Base-by-base conservation (phyloP, 495 filamentous ascomycete genomes). In the Hypoxylon rickii region DNA sequence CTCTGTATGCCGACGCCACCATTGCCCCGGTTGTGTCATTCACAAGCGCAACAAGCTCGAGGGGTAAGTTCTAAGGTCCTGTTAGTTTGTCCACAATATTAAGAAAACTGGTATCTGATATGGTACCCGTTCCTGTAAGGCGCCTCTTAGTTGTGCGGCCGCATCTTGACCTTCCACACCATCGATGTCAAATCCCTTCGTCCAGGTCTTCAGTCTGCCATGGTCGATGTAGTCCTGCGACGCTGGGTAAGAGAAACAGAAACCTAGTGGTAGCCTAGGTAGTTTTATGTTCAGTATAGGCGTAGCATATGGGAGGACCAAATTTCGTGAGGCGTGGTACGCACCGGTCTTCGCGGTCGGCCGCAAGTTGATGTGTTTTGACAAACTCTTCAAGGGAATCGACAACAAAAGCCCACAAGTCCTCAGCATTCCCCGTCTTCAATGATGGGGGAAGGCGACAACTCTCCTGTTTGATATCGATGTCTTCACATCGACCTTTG, bases 1-100 rank as follows among this genome's bases (percentile, higher is more conserved):
- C 95, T 32, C 95, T 97, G 76, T 98, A 98, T 17, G 88, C 83
- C 26, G 94, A 97, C 58, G 94, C 94, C 61, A 98, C 96, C n/a
- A 98, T 79, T n/a, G 94, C 97, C 65, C 94, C 94, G 24, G 93
- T 97, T 51, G 94, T 98, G 73, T 98, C 94, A 66, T 98, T 98
- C 73, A 97, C 92, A 58, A 98, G 74, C 34, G 94, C 95, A 18
- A 87, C 87, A 18, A 97, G 84, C 73, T 92, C 94, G 76, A 97
- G 95, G 17, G 94, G 94, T 16, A 97, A 83, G 89, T 86, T 93
- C 38, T 12, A 18, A 13, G 18, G 24, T 18, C 7, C 29, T 26
- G 43, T 63, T 7, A 63, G 50, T 20, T 41, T 19, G n/a, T 16
- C 29, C 2, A 12, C 13, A 57, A 40, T 11, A 64, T 83, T 62